Percentiles rank a stretch among this genome's conserved stretches.
These are phyloP conservation scores for Paxillus involutus DNA, from an alignment of 768 basidiomycete species.

Conservation along the genomic window DNA sequence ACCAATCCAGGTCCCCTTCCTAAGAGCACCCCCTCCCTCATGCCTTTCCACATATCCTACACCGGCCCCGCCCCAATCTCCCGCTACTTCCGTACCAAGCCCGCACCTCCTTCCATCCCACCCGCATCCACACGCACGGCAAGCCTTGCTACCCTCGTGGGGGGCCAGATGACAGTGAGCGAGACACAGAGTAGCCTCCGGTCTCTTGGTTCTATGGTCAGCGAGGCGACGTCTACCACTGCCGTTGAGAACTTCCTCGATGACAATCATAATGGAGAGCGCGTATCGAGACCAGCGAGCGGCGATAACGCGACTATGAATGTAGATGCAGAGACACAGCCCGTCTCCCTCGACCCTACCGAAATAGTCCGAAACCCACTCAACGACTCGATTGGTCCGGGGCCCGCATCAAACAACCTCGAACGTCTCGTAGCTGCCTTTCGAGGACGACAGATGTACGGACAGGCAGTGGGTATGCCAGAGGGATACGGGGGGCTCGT, in stretches of 20 bases:
- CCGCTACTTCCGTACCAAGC: conserved; percentile 65
- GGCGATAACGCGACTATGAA: neutral
- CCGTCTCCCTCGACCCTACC: neutral
- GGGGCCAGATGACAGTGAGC: conserved; percentile 5
- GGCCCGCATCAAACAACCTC: neutral
- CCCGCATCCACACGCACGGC: conserved; percentile 3
- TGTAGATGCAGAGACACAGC: conserved; percentile 13
- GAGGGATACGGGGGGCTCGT: conserved; percentile 69
- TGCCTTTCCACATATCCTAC: conserved; percentile 81
- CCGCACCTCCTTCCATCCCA: conserved; percentile 22
- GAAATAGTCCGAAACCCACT: too few species aligned
- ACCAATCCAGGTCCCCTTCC: conserved; percentile 16
- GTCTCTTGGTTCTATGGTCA: neutral
- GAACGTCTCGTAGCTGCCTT: conserved; percentile 57
- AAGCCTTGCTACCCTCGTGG: conserved; percentile 13
- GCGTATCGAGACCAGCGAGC: too few species aligned
- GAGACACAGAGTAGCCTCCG: conserved; percentile 5
- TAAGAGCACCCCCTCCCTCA: conserved; percentile 63
- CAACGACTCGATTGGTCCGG: neutral
- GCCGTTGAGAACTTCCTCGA: neutral
- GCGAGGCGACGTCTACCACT: conserved; percentile 5
- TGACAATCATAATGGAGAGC: neutral
- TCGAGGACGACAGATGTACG: conserved; percentile 73
- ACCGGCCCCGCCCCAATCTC: conserved; percentile 71
- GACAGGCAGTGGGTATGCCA: conserved; percentile 60